phyloP scores from a whole-genome alignment of 192 early-diverging fungal species.

The Gamsiella multidivaricata region DNA sequence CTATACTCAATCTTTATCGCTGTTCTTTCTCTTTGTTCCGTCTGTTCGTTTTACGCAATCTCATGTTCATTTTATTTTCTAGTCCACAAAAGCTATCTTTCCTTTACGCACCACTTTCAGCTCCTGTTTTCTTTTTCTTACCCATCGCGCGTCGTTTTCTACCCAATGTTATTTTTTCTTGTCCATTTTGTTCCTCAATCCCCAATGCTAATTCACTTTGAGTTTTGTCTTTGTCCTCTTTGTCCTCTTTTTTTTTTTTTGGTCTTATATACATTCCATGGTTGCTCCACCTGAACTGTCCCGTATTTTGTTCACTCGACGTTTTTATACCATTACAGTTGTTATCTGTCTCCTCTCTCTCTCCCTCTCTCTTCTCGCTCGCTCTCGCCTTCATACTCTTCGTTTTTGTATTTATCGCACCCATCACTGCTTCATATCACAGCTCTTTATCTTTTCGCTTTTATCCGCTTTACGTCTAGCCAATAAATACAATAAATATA shows the following conservation, averaged over 20 bases:
- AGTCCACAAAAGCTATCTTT: constrained; percentile 19
- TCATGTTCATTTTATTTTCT: neutral
- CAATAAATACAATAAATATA: no score
- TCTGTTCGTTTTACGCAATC: constrained; percentile 1
- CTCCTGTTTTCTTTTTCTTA: neutral
- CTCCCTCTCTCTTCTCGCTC: neutral
- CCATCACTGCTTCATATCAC: neutral
- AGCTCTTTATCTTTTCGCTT: neutral
- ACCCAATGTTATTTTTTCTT: neutral
- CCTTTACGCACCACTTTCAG: neutral
- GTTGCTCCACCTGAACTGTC: no score
- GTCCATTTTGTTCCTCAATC: neutral
- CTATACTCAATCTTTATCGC: neutral
- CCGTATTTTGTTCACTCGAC: no score
- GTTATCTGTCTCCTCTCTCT: neutral
- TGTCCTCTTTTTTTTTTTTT: constrained; percentile 10
- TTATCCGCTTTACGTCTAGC: neutral
- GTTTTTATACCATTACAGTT: no score
- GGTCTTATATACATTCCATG: no score
- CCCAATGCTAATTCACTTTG: neutral
- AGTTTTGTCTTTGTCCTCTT: no score
- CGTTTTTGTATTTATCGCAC: neutral
- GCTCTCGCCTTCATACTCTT: neutral
- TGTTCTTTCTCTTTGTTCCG: neutral
- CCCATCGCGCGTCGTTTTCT: neutral